phyloP scores from a whole-genome alignment of 225 moss, liverwort and hornwort species.

The Lunularia cruciata region DNA sequence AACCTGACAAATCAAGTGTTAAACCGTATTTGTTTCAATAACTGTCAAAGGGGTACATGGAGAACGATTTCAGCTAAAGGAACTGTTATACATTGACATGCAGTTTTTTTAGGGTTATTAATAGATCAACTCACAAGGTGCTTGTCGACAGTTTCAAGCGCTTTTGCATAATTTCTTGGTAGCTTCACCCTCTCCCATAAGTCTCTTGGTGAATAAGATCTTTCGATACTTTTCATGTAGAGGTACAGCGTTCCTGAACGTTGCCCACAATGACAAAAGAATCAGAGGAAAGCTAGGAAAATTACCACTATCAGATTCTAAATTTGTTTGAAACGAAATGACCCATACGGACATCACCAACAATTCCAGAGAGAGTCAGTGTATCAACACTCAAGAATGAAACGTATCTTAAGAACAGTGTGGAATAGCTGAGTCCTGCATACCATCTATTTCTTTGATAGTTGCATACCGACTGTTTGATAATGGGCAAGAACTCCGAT shows the following conservation, averaged over 20 bases:
- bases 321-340: no score
- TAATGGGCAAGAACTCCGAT: conserved; percentile 88
- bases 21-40: not conserved
- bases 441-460: conserved; percentile 87
- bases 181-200: conserved; percentile 94
- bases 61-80: not conserved
- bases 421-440: no score
- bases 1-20: no score
- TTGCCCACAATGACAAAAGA: not conserved
- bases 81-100: no score
- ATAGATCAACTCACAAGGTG: conserved; percentile 46
- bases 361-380: not conserved
- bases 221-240: conserved; percentile 96
- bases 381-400: no score
- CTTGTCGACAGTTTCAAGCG: conserved; percentile 82
- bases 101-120: no score
- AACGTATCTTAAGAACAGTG: no score
- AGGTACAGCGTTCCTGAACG: conserved; percentile 75
- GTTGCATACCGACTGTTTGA: conserved; percentile 96
- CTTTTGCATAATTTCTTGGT: conserved; percentile 86
- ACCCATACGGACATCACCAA: not conserved
- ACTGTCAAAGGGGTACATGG: not conserved
- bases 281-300: not conserved
- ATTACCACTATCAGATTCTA: no score
- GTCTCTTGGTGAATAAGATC: conserved; percentile 82